Conservation (phyloP, 805 yeast species). For the Jamesozyma hellenica region DNA sequence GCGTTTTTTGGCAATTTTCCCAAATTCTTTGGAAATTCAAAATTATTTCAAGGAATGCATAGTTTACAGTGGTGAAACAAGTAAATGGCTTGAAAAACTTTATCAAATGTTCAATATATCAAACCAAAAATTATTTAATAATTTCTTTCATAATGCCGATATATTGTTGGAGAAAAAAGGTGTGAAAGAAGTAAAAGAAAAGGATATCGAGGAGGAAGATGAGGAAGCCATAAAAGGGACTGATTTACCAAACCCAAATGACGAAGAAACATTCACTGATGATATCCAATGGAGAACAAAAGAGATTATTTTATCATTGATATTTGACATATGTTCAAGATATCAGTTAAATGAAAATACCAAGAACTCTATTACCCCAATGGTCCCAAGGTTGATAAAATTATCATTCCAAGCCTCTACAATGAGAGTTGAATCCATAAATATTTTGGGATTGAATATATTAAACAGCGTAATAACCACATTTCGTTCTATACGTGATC, state of each 20-base stretch:
- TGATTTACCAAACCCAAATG: not conserved
- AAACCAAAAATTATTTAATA: constrained; percentile 34
- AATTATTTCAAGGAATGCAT: constrained; percentile 52
- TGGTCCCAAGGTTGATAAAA: constrained; percentile 61
- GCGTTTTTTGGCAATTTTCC: constrained; percentile 43
- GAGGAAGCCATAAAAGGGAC: constrained; percentile 35
- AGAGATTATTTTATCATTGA: constrained; percentile 29
- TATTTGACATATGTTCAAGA: constrained; percentile 16
- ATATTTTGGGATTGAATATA: constrained; percentile 55
- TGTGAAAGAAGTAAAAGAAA: constrained; percentile 24
- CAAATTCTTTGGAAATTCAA: constrained; percentile 35
- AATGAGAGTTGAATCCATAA: constrained; percentile 49
- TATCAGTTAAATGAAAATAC: constrained; percentile 4
- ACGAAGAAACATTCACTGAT: constrained; percentile 9
- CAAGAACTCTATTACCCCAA: constrained; percentile 10
- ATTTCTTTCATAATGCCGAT: constrained; percentile 35
- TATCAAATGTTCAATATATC: constrained; percentile 40
- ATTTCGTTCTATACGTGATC: constrained; percentile 57
- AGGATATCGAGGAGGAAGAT: constrained; percentile 38
- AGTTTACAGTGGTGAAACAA: constrained; percentile 36
- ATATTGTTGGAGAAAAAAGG: constrained; percentile 32
- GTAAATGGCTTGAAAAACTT: constrained; percentile 49
- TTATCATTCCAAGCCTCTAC: constrained; percentile 77
- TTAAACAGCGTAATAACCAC: constrained; percentile 52
- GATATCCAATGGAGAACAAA: constrained; percentile 37